These are phyloP conservation scores for Copromyces sp. DNA, from an alignment of 495 filamentous ascomycete genomes.

Conservation along the genomic window DNA sequence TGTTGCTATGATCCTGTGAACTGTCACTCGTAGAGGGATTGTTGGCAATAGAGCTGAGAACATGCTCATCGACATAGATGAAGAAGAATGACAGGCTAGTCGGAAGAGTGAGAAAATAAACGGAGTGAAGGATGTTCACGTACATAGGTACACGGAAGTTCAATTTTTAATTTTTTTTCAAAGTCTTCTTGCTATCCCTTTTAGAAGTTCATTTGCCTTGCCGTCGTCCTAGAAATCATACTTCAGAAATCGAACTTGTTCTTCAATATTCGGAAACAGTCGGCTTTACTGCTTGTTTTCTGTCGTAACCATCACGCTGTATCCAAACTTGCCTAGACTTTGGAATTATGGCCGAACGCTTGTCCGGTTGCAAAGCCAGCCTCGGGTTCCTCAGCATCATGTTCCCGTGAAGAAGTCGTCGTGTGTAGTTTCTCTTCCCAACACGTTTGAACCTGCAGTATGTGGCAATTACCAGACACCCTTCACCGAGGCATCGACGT, in stretches of 20 bases:
- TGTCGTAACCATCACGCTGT: neutral
- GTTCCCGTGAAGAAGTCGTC: neutral
- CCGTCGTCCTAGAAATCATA: no score
- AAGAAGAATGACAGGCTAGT: neutral
- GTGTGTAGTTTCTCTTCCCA: neutral
- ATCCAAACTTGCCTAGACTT: neutral
- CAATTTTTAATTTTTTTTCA: no score
- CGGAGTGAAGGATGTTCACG: neutral
- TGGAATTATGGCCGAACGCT: neutral
- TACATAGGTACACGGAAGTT: neutral
- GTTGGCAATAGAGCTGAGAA: neutral
- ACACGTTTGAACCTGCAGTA: neutral
- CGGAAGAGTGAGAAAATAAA: neutral
- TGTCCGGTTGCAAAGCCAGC: neutral
- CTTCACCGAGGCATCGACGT: neutral
- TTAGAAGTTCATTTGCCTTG: no score
- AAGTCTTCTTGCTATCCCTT: neutral
- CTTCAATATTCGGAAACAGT: neutral
- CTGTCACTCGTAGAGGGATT: neutral
- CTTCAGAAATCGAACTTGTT: no score
- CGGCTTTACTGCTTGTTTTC: neutral
- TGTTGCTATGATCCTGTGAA: neutral
- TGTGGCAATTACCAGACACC: neutral
- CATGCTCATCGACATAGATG: neutral
- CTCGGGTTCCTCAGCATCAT: neutral